Evolutionary conservation across 1,284 basidiomycete species (phyloP), one percentile per base, ranked within the genome.

Genomic region (Sanghuangporus sanghuang): DNA sequence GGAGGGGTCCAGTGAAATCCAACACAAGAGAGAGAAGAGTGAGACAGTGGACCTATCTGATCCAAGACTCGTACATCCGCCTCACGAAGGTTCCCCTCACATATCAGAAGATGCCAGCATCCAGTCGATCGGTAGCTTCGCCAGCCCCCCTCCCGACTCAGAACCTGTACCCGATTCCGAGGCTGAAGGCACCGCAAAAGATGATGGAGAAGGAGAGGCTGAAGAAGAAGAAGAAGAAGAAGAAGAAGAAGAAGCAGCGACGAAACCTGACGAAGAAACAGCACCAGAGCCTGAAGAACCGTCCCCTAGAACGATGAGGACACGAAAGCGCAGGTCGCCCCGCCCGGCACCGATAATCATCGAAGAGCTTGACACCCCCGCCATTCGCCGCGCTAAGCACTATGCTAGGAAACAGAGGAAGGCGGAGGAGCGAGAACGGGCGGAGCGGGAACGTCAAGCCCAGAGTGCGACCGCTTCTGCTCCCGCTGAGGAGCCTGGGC

Each of bases 341-440:
- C 57, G 52, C n/a, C 54, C 23, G 6, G 9, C 52, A 21, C 77
- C 74, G 61, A 77, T 86, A 58, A 80, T 87, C 63, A 81, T 90
- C 63, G 87, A 90, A 69, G 82, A 85, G 61, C 75, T 90, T 21
- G 89, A 90, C 68, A 86, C 87, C 0, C 88, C 88, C 40, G 80
- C 80, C 5, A 86, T 79, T 40, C 82, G 88, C 3, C 78, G 81
- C 60, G 79, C 82, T 70, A 88, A 86, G 71, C 77, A 78, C 32
- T 71, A 75, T 61, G 78, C 78, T 36, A 76, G 75, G 64, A 83
- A 79, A 71, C 80, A 76, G 9, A 78, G 78, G 82, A 78, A 71
- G 80, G 76, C 11, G 79, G 81, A 68, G 78, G 71, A 50, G 64
- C 64, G 46, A 50, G 67, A 44, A 18, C 57, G 48, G n/a, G 18